phyloP scores from a whole-genome alignment of 306 rosid species.

The Ochetophila trinervis region DNA sequence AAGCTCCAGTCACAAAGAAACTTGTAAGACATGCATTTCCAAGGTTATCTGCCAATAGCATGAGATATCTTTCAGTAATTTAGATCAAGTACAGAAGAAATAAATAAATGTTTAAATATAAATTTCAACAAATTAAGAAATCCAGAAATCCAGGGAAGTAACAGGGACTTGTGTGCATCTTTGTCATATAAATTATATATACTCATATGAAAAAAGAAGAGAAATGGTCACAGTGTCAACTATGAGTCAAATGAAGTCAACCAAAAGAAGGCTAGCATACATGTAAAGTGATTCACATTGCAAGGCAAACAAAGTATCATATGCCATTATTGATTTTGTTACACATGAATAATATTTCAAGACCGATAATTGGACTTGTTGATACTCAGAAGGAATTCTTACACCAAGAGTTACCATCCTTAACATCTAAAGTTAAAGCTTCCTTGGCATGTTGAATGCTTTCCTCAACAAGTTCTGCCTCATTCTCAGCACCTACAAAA shows the following conservation, averaged over 20 bases:
- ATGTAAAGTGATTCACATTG: not conserved
- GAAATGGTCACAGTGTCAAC: not conserved
- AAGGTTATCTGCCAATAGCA: conserved; percentile 69
- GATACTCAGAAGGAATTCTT: conserved; percentile 34
- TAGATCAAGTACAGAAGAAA: conserved; percentile 1
- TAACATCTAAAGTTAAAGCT: conserved; percentile 88
- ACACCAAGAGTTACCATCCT: conserved; percentile 97
- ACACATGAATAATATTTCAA: conserved; percentile 4
- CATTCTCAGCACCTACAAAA: conserved; percentile 68
- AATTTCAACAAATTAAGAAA: conserved; percentile 1
- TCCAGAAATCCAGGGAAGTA: not conserved
- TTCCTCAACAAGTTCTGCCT: conserved; percentile 83
- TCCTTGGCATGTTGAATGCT: conserved; percentile 93
- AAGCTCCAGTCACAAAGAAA: conserved; percentile 87
- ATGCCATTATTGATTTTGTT: not conserved
- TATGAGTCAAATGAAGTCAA: not conserved
- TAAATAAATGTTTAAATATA: not conserved
- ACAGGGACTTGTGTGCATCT: not conserved
- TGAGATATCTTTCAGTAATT: conserved; percentile 7
- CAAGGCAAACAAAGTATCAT: not conserved
- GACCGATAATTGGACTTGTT: not conserved
- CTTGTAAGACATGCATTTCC: conserved; percentile 94
- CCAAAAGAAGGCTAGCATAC: conserved; percentile 8
- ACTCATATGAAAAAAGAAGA: not conserved
- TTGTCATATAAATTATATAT: not conserved